Conservation (phyloP, 192 early-diverging fungal genomes). For the Thoreauomyces humboldtii region DNA sequence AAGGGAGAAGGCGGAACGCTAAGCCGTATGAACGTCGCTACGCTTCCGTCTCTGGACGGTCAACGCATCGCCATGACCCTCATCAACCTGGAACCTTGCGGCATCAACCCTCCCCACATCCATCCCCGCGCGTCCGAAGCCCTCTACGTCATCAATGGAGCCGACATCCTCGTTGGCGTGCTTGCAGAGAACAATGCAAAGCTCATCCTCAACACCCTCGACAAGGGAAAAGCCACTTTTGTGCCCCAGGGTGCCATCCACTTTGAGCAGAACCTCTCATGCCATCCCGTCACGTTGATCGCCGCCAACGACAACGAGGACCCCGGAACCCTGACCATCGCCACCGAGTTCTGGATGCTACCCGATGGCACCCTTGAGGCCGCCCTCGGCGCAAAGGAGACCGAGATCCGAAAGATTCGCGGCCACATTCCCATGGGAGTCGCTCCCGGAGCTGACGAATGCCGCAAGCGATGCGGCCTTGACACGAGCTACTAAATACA, state of each 20-base stretch:
- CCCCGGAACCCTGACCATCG: conserved; percentile 3
- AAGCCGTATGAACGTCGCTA: background rate
- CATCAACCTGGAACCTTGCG: background rate
- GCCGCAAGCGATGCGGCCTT: background rate
- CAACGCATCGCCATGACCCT: background rate
- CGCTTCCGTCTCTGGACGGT: background rate
- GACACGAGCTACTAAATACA: too few relatives aligned
- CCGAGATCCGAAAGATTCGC: background rate
- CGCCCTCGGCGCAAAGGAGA: background rate
- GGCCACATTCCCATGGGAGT: conserved; percentile 3
- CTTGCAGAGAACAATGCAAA: background rate
- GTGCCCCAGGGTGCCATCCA: conserved; percentile 1
- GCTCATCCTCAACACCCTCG: background rate
- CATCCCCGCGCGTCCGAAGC: conserved; percentile 4
- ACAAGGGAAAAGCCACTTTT: background rate
- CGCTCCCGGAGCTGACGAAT: background rate
- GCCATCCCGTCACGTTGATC: background rate
- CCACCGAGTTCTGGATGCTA: conserved; percentile 3
- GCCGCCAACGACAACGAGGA: background rate
- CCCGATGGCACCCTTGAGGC: conserved; percentile 8
- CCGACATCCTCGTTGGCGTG: background rate
- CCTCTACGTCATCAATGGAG: conserved; percentile 1
- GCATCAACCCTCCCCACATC: background rate
- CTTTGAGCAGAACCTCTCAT: conserved; percentile 3
- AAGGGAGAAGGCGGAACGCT: background rate